Conservation (phyloP, 805 yeast genomes). For the Wickerhamiella brachini region DNA sequence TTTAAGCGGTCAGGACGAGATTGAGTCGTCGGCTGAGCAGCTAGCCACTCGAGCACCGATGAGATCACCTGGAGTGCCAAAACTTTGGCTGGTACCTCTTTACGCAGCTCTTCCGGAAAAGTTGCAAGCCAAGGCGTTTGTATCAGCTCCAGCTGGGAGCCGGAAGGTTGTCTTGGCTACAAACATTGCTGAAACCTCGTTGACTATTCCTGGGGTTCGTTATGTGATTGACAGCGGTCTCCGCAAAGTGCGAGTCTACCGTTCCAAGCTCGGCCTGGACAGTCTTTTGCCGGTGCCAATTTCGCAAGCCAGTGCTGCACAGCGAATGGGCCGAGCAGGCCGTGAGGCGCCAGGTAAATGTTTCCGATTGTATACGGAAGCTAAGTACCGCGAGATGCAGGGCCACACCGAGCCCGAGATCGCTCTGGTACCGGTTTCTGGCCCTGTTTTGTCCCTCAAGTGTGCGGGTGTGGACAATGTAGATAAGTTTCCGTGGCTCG, state of each 20-base stretch:
- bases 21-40: conserved; percentile 64
- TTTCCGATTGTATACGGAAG: conserved; percentile 68
- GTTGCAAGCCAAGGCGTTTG: conserved; percentile 71
- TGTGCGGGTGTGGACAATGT: conserved; percentile 73
- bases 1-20: conserved; percentile 94
- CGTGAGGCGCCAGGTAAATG: conserved; percentile 91
- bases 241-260: conserved; percentile 88
- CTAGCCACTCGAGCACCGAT: conserved; percentile 32
- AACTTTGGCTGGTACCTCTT: conserved; percentile 63
- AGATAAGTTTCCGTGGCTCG: conserved; percentile 83
- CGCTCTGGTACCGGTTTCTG: conserved; percentile 67
- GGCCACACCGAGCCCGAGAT: conserved; percentile 89
- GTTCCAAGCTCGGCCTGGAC: conserved; percentile 84
- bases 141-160: conserved; percentile 44
- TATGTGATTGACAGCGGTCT: conserved; percentile 89
- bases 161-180: conserved; percentile 87
- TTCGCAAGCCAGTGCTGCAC: conserved; percentile 87
- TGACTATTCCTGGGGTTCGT: conserved; percentile 87
- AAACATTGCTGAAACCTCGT: conserved; percentile 94
- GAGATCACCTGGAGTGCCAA: conserved; percentile 59
- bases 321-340: conserved; percentile 98
- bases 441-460: conserved; percentile 75
- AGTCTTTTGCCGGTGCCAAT: conserved; percentile 84
- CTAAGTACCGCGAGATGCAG: conserved; percentile 46
- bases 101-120: conserved; percentile 88